These are phyloP conservation scores for Erigeron canadensis DNA, from an alignment of 129 eudicot species.

Conservation along the genomic window DNA sequence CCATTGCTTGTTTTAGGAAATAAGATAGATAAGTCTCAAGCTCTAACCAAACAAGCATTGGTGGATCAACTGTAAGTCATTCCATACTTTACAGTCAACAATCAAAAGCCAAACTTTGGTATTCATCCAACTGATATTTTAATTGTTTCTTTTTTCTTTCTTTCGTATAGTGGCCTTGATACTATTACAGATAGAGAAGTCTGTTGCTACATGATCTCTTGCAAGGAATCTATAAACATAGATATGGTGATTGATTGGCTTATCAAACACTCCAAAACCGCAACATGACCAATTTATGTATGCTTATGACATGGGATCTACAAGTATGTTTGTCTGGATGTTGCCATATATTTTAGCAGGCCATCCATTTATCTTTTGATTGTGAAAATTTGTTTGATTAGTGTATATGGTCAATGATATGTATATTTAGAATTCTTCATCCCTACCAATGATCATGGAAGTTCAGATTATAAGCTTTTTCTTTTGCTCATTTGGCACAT, in stretches of 20 bases:
- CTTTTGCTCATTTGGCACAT: neutral
- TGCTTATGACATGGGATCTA: neutral
- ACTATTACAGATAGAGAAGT: constrained; percentile 74
- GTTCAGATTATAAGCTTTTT: neutral
- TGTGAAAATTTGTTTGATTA: neutral
- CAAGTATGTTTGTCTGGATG: constrained; percentile 15
- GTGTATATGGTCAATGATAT: constrained; percentile 22
- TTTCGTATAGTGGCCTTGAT: constrained; percentile 54
- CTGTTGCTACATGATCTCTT: constrained; percentile 90
- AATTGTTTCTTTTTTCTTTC: neutral
- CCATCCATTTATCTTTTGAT: constrained; percentile 5
- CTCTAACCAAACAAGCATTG: constrained; percentile 72
- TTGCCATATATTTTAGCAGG: constrained; percentile 12
- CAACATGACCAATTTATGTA: constrained; percentile 31
- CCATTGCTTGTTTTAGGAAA: constrained; percentile 89
- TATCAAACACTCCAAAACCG: constrained; percentile 74
- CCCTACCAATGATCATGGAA: neutral
- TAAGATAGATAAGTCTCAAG: constrained; percentile 86
- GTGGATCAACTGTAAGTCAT: constrained; percentile 77
- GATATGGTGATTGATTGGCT: constrained; percentile 90
- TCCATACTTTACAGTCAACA: neutral
- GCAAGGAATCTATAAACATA: constrained; percentile 87
- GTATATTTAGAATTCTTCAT: constrained; percentile 3
- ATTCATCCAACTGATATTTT: neutral
- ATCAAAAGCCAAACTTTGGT: neutral